A percentile compares a stretch with the other conserved stretches of the same genome.
Evolutionary conservation across 768 basidiomycete species (phyloP).

Genomic region (Artomyces pyxidatus): DNA sequence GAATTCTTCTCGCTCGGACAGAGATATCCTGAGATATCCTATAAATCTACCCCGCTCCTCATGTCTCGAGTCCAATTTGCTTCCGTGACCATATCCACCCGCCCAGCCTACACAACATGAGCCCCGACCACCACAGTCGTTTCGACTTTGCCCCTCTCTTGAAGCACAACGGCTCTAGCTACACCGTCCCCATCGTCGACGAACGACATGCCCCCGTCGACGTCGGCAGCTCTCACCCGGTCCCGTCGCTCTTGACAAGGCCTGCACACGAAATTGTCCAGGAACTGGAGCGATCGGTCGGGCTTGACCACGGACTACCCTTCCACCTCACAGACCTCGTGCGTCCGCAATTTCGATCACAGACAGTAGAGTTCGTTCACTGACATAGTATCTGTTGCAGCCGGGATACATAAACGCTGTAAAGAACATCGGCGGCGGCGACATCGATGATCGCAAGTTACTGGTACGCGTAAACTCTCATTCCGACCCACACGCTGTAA

Average conservation of each 20-base stretch:
- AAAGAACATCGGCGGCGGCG: slow-evolving; percentile 1
- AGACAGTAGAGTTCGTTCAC: not conserved
- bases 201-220: slow-evolving; percentile 2
- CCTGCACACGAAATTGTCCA: slow-evolving; percentile 4
- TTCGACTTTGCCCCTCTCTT: not conserved
- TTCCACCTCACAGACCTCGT: slow-evolving; percentile 10
- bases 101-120: not conserved
- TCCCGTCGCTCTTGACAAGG: not conserved
- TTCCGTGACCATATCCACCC: not conserved
- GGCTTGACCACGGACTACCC: slow-evolving; percentile 2
- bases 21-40: not conserved
- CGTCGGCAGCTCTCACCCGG: not conserved
- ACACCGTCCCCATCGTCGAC: not conserved
- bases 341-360: not conserved
- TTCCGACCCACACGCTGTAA: not conserved
- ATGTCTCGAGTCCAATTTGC: slow-evolving; percentile 2
- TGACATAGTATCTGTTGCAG: not conserved
- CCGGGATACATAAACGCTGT: slow-evolving; percentile 10
- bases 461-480: slow-evolving; percentile 2
- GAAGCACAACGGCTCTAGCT: not conserved
- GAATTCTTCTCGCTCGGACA: not conserved
- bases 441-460: slow-evolving; percentile 12
- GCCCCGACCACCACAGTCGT: not conserved
- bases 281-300: not conserved
- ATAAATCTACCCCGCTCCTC: no score